Evolutionary conservation across 2,329 filamentous ascomycete species (phyloP), one percentile per base, ranked within the genome.

Genomic region (Xylaria sp.): DNA sequence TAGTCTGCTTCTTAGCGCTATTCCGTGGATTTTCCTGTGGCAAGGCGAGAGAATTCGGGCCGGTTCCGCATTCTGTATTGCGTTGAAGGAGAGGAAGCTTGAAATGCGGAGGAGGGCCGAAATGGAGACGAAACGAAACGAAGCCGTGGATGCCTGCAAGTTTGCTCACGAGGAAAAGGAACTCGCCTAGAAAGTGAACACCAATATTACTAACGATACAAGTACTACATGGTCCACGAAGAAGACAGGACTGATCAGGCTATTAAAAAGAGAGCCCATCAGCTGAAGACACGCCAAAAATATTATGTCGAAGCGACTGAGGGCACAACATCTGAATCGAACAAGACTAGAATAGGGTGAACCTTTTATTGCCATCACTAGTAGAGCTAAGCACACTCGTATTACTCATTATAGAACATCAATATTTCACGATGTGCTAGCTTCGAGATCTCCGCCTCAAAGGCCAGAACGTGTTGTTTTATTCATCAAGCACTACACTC

Each of bases 61-160:
- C 28, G 84, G 84, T 12, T 89, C 86, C 61, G 85, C 82, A 68
- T 92, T 92, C 73, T 92, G 90, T 73, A 86, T 88, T 73, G 87
- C 87, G 56, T 76, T 92, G 64, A 82, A 82, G 63, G 79, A 86
- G 77, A 79, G 82, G 66, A 89, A 86, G 73, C 82, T 82, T 34
- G 83, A 85, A 72, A 79, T 85, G 80, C 76, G 80, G 63, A 77
- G 78, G 13, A 81, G 76, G 65, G 79, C 80, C 9, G 81, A 84
- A 48, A 81, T 81, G 56, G 77, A 82, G 71, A 65, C 64, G 48
- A 37, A 63, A n/a, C 46, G 46, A 63, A 62, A 61, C 18, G 58
- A 13, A 7, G 25, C 34, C 13, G 55, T 15, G 7, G 10, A 25
- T 6, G 56, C 9, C 46, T n/a, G 41, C n/a, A 44, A 5, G 5